These are phyloP conservation scores for Sinapis alba DNA, from an alignment of 441 rosid species.

Conservation along the genomic window DNA sequence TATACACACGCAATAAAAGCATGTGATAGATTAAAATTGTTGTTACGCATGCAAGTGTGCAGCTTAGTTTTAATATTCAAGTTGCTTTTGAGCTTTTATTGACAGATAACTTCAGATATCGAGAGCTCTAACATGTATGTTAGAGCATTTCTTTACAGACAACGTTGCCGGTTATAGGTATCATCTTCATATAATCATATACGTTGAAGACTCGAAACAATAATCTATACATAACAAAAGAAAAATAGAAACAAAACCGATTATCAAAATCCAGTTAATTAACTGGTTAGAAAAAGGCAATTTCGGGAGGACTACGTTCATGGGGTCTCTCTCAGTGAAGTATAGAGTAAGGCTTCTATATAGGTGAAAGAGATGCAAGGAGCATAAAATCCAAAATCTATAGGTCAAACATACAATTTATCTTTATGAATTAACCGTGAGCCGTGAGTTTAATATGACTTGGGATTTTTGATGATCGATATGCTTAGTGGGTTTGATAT, in stretches of 20 bases:
- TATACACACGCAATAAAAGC: neutral
- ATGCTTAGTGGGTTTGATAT: neutral
- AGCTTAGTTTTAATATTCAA: conserved; percentile 18
- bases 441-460: neutral
- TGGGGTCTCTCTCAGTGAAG: neutral
- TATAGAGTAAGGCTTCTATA: neutral
- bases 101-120: conserved; percentile 14
- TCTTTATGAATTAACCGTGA: neutral
- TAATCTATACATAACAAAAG: neutral
- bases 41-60: conserved; percentile 34
- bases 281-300: neutral
- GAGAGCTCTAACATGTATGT: neutral
- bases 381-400: neutral
- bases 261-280: neutral
- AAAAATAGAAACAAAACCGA: neutral
- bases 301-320: neutral
- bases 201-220: neutral
- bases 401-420: too few species aligned
- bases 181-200: neutral
- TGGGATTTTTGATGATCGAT: neutral
- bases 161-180: conserved; percentile 1
- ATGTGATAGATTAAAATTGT: conserved; percentile 24
- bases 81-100: conserved; percentile 19
- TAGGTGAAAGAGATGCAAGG: neutral
- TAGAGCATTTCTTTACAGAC: neutral